Base-by-base conservation (phyloP, 306 rosid species). In the Pyrus communis region DNA sequence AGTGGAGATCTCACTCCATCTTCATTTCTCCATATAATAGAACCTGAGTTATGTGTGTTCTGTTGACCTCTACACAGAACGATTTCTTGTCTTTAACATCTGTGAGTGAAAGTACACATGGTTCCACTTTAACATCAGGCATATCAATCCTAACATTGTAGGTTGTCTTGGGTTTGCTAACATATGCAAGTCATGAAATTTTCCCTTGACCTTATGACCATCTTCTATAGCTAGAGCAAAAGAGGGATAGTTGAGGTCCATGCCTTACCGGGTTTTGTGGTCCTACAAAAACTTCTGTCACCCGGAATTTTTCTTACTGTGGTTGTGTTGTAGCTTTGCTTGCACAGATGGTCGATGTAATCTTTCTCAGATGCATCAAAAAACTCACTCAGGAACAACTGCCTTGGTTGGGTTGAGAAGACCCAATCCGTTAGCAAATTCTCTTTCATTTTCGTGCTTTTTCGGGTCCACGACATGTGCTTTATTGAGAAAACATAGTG, bases 231-330 rank as follows among this genome's bases (percentile, higher is more conserved):
- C 70, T 35, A 75, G 49, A 27, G 83, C 61, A 63, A 80, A 77
- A 52, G 85, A 80, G 12, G 82, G 89, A 67, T 80, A 75, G 62
- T 83, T 86, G 11, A 75, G 73, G 80, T 83, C 75, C 81, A 77
- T 49, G 71, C 79, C 55, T 54, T 67, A 27, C 82, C 74, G 22
- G 57, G 62, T 71, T 58, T 77, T 35, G 58, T 74, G 69, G 38
- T 74, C 17, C 71, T 31, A 27, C 88, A 82, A 15, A 43, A 71
- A 17, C 55, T 77, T 0, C 4, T 49, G 17, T 82, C 78, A 18
- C 71, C 72, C 5, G 80, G 35, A 58, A 81, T 45, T 51, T 8
- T 67, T 33, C 67, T 77, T 51, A 84, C 27, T 6, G 30, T 49
- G 31, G 65, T 60, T 19, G 78, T 82, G 65, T 70, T 75, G 43